phyloP scores from a whole-genome alignment of 140 eudicot species.

The Flaveria floridana region DNA sequence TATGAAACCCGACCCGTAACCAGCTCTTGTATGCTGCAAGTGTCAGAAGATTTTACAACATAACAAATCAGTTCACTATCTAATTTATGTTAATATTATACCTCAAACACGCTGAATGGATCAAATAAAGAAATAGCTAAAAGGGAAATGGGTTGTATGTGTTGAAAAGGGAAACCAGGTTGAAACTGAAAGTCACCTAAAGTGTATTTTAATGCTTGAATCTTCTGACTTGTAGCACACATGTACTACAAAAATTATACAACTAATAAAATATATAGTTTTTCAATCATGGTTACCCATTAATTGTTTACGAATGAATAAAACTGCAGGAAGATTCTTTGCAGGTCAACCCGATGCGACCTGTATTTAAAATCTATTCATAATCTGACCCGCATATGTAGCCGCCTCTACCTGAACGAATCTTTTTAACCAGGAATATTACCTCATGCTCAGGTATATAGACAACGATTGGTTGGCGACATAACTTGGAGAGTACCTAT shows the following conservation, averaged over 20 bases:
- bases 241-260: neutral
- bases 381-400: neutral
- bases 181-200: neutral
- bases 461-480: constrained; percentile 80
- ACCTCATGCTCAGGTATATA: constrained; percentile 95
- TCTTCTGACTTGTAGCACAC: neutral
- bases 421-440: constrained; percentile 11
- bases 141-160: neutral
- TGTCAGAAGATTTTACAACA: constrained; percentile 16
- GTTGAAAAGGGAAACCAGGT: neutral
- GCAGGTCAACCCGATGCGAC: neutral
- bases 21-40: constrained; percentile 58
- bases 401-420: neutral
- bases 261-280: neutral
- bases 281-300: neutral
- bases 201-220: neutral
- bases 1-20: constrained; percentile 73
- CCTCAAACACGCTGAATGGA: neutral
- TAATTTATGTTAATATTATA: neutral
- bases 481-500: constrained; percentile 88
- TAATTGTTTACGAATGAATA: neutral
- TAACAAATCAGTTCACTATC: neutral
- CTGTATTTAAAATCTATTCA: neutral
- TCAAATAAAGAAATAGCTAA: neutral
- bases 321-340: neutral